phyloP scores from a whole-genome alignment of 208 protist species.

The Trypanosomatidae sp. region DNA sequence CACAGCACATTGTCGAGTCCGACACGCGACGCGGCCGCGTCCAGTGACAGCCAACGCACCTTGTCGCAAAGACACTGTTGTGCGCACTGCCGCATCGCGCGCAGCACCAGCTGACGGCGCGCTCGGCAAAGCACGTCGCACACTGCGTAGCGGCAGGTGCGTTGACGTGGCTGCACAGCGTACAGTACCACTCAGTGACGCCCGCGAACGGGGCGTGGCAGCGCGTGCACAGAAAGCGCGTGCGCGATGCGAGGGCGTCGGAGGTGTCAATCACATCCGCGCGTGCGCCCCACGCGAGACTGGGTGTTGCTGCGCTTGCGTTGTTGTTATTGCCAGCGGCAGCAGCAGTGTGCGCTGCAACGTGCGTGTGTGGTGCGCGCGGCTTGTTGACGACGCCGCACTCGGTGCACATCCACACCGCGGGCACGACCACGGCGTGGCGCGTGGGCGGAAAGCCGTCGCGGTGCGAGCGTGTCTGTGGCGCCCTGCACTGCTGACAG shows the following conservation, averaged over 20 bases:
- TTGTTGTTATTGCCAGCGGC: not conserved
- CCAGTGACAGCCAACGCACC: constrained; percentile 22
- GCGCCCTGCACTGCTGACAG: constrained; percentile 28
- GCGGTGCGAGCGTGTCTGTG: constrained; percentile 22
- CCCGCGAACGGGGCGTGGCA: constrained; percentile 43
- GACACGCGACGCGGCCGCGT: constrained; percentile 10
- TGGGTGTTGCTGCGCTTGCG: not conserved
- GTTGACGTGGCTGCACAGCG: constrained; percentile 45
- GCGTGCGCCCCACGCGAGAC: not conserved
- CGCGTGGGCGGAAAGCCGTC: constrained; percentile 27
- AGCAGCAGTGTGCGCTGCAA: not conserved
- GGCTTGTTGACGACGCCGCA: constrained; percentile 20
- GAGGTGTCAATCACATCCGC: constrained; percentile 3
- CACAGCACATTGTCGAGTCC: constrained; percentile 26
- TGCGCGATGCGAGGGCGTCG: too few species aligned
- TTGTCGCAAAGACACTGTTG: constrained; percentile 27
- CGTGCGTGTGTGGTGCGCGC: not conserved
- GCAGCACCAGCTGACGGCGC: constrained; percentile 45
- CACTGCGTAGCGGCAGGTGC: constrained; percentile 42
- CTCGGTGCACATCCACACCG: constrained; percentile 30
- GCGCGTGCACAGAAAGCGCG: constrained; percentile 41
- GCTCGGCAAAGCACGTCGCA: constrained; percentile 32
- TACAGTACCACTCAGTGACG: constrained; percentile 54
- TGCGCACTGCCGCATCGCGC: constrained; percentile 9
- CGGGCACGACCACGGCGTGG: constrained; percentile 50